Percentiles rank a stretch among this genome's conserved stretches.
Evolutionary conservation across 257 asterid species (phyloP).

Genomic region (Lycium barbarum): DNA sequence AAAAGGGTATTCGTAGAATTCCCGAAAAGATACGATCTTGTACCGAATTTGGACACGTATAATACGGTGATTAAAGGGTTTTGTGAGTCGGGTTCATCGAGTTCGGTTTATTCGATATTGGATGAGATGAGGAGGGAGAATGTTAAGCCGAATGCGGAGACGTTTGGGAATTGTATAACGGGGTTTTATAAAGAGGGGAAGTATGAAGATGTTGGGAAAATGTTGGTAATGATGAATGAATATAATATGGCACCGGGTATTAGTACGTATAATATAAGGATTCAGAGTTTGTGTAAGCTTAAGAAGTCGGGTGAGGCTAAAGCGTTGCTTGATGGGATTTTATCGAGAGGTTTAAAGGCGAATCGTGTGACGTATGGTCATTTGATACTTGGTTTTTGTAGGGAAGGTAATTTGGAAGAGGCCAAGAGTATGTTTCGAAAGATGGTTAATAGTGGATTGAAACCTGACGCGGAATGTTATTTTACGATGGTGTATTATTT

Average conservation of each 20-base stretch:
- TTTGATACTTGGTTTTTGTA: constrained; percentile 75
- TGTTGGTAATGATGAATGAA: constrained; percentile 68
- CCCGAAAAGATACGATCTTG: constrained; percentile 60
- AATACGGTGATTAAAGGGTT: constrained; percentile 75
- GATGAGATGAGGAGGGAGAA: constrained; percentile 78
- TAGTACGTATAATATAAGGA: constrained; percentile 66
- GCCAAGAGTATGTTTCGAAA: constrained; percentile 61
- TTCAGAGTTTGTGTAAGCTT: constrained; percentile 78
- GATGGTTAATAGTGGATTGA: constrained; percentile 54
- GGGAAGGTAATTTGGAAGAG: constrained; percentile 60
- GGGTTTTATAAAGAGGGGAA: constrained; percentile 77
- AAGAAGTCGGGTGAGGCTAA: constrained; percentile 69
- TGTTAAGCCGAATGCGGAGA: constrained; percentile 54
- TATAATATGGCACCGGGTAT: constrained; percentile 50
- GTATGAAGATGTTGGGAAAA: constrained; percentile 68
- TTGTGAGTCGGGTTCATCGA: constrained; percentile 66
- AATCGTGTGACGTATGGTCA: constrained; percentile 59
- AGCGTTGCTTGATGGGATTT: constrained; percentile 71
- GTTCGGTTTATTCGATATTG: constrained; percentile 60
- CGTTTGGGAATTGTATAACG: constrained; percentile 60
- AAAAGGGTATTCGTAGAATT: constrained; percentile 66
- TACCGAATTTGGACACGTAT: constrained; percentile 71
- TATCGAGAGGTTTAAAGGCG: constrained; percentile 60
- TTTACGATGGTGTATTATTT: constrained; percentile 69
- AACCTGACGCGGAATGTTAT: constrained; percentile 59